Conservation (phyloP, 2,329 filamentous ascomycete species). For the Penicillium sp. region DNA sequence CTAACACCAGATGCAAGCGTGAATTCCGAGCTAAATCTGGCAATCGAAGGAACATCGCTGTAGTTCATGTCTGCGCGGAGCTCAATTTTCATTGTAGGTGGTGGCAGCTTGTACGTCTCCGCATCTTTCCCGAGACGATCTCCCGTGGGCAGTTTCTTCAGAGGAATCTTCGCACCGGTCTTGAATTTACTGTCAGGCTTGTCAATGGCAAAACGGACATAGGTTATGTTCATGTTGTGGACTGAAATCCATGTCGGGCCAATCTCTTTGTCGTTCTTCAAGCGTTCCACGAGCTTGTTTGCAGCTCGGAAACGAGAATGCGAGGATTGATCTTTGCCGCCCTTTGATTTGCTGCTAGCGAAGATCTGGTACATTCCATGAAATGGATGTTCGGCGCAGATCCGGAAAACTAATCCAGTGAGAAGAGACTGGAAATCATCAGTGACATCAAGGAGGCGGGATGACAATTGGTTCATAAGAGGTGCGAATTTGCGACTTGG, state of each 20-base stretch:
- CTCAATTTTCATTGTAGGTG: slow-evolving; percentile 84
- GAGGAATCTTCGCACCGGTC: slow-evolving; percentile 63
- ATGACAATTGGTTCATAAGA: slow-evolving; percentile 94
- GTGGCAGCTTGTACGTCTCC: slow-evolving; percentile 72
- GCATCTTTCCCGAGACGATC: slow-evolving; percentile 66
- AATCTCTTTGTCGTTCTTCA: slow-evolving; percentile 59
- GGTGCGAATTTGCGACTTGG: slow-evolving; percentile 89
- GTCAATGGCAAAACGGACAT: slow-evolving; percentile 55
- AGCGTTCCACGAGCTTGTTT: slow-evolving; percentile 64
- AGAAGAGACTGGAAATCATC: slow-evolving; percentile 77
- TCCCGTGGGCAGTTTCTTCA: slow-evolving; percentile 68
- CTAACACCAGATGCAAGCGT: slow-evolving; percentile 88
- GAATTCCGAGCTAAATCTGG: slow-evolving; percentile 73
- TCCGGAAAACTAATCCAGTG: slow-evolving; percentile 72
- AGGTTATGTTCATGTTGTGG: slow-evolving; percentile 71
- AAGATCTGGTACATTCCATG: slow-evolving; percentile 98
- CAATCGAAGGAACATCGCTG: slow-evolving; percentile 72
- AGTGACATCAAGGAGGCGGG: slow-evolving; percentile 75
- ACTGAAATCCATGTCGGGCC: slow-evolving; percentile 70
- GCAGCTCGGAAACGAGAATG: slow-evolving; percentile 75
- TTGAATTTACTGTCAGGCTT: slow-evolving; percentile 65
- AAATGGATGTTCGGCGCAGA: slow-evolving; percentile 91
- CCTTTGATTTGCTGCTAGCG: slow-evolving; percentile 72
- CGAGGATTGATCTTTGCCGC: slow-evolving; percentile 71
- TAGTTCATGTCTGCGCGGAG: slow-evolving; percentile 77